Evolutionary conservation across 2,329 filamentous ascomycete species (phyloP).

Genomic region (Nigrograna mackinnonii): DNA sequence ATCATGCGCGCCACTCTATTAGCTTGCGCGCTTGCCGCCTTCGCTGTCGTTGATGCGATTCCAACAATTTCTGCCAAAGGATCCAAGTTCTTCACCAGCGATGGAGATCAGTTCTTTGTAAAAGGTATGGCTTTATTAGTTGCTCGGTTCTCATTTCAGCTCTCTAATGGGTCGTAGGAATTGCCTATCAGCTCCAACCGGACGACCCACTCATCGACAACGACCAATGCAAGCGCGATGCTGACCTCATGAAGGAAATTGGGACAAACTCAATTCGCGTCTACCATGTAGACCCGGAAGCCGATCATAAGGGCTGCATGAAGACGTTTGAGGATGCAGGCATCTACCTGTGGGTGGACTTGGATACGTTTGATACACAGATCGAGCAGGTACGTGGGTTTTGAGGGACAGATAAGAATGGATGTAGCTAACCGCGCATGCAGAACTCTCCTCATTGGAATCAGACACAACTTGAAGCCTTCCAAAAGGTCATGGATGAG

Average conservation of each 20-base stretch:
- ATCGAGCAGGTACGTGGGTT: constrained; percentile 59
- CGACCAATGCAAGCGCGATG: constrained; percentile 77
- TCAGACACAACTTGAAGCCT: constrained; percentile 68
- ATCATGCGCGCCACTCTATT: constrained; percentile 23
- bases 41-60: constrained; percentile 49
- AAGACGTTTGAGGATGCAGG: constrained; percentile 74
- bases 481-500: constrained; percentile 73
- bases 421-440: constrained; percentile 5
- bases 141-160: not conserved
- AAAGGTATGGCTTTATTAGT: constrained; percentile 64
- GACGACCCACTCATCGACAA: constrained; percentile 77
- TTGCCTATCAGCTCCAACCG: constrained; percentile 70
- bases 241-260: constrained; percentile 75
- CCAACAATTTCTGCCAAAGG: constrained; percentile 66
- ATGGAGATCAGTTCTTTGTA: constrained; percentile 82
- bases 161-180: constrained; percentile 53
- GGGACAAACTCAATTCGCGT: constrained; percentile 85
- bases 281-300: constrained; percentile 78
- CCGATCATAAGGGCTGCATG: constrained; percentile 81
- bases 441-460: constrained; percentile 72
- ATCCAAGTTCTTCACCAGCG: constrained; percentile 82
- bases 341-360: constrained; percentile 83
- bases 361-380: constrained; percentile 71
- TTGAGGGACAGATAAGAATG: not conserved
- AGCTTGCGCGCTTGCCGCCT: constrained; percentile 24